Conservation (phyloP, 1,139 yeast genomes). For the Nematodospora anomalae region DNA sequence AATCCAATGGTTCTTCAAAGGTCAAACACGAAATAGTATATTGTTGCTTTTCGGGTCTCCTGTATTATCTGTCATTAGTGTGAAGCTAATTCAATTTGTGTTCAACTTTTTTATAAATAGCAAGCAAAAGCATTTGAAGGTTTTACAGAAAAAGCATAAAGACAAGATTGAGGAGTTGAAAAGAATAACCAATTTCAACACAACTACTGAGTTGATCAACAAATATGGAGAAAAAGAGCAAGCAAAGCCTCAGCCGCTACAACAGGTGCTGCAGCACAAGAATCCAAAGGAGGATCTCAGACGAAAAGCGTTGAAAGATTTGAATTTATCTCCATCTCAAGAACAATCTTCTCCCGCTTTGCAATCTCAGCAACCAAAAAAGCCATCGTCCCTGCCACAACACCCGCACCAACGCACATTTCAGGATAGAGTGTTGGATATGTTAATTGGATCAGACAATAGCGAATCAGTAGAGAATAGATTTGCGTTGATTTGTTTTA, state of each 20-base stretch:
- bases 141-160: conserved; percentile 52
- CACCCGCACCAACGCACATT: conserved; percentile 20
- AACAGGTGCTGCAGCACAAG: conserved; percentile 6
- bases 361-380: background rate
- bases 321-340: conserved; percentile 8
- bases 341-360: conserved; percentile 3
- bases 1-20: conserved; percentile 25
- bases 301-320: conserved; percentile 14
- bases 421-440: conserved; percentile 49
- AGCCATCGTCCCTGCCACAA: conserved; percentile 2
- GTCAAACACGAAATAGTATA: conserved; percentile 23
- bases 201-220: conserved; percentile 69
- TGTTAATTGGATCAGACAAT: conserved; percentile 72
- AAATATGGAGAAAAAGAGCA: conserved; percentile 41
- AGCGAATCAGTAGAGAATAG: conserved; percentile 59
- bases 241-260: background rate
- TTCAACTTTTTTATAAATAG: conserved; percentile 27
- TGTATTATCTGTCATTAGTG: conserved; percentile 20
- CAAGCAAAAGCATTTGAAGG: conserved; percentile 20
- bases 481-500: conserved; percentile 70
- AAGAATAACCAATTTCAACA: conserved; percentile 72
- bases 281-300: conserved; percentile 6
- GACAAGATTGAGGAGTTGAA: conserved; percentile 74
- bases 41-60: conserved; percentile 31
- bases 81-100: conserved; percentile 22